Percentiles rank a stretch among this genome's conserved stretches.
These are phyloP conservation scores for Bonia amplexicaulis DNA, from an alignment of 176 grass and related monocot species.

Conservation along the genomic window DNA sequence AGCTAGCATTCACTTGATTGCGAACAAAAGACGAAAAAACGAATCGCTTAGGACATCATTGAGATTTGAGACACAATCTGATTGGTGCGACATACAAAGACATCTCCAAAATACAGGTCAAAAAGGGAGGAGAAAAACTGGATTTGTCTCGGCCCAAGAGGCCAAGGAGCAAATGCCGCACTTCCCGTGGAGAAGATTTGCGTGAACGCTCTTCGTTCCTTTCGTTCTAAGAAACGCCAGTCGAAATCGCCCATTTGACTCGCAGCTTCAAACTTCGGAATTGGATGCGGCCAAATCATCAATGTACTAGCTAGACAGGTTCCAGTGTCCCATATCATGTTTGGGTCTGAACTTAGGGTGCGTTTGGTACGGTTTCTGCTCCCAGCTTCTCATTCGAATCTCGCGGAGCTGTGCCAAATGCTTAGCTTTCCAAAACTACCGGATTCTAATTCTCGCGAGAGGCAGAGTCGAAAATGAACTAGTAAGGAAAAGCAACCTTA, in stretches of 20 bases:
- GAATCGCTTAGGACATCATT: no score
- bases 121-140: background rate
- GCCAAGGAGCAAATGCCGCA: constrained; percentile 17
- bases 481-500: no score
- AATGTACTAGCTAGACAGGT: background rate
- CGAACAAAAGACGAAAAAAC: background rate
- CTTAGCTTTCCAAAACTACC: no score
- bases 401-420: no score
- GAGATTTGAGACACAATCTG: background rate
- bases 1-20: background rate
- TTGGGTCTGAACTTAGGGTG: background rate
- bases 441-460: no score
- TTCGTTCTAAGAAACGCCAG: background rate
- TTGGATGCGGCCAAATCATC: background rate
- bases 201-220: background rate
- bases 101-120: constrained; percentile 24
- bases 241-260: background rate
- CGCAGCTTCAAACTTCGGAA: background rate
- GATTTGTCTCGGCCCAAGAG: background rate
- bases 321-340: background rate
- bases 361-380: fast-evolving
- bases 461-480: no score
- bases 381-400: no score
- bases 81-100: background rate
- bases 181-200: constrained; percentile 9